These are phyloP conservation scores for Beta vulgaris DNA, from an alignment of 148 eudicot species.

Conservation along the genomic window DNA sequence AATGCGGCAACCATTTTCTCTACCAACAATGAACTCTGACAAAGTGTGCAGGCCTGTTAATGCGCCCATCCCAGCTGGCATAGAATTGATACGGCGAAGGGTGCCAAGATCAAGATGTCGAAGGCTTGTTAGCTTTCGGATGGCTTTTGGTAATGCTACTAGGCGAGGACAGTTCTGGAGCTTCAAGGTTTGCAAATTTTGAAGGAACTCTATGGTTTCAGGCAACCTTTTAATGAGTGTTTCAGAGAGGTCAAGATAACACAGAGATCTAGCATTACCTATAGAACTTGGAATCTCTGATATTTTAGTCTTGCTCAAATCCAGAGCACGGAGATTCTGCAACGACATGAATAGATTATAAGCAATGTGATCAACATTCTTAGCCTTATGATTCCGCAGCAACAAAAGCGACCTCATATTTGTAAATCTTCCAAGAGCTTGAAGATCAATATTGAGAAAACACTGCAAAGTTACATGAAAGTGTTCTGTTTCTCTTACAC, in stretches of 20 bases:
- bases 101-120: conserved; percentile 24
- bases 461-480: conserved; percentile 3
- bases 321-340: neutral
- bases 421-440: neutral
- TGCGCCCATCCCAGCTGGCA: conserved; percentile 22
- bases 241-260: conserved; percentile 14
- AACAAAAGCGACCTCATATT: conserved; percentile 11
- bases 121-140: conserved; percentile 10
- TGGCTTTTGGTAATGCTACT: conserved; percentile 12
- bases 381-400: neutral
- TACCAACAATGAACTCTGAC: conserved; percentile 17
- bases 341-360: conserved; percentile 18
- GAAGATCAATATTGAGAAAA: neutral
- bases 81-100: neutral
- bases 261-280: conserved; percentile 3
- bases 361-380: conserved; percentile 2
- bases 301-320: conserved; percentile 15
- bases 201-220: conserved; percentile 15
- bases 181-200: conserved; percentile 10
- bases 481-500: neutral
- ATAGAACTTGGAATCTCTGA: conserved; percentile 16
- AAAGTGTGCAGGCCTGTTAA: conserved; percentile 10
- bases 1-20: neutral
- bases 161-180: conserved; percentile 15
- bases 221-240: conserved; percentile 18